Conservation (phyloP, 2,329 filamentous ascomycete genomes). For the Talaromyces sp. region DNA sequence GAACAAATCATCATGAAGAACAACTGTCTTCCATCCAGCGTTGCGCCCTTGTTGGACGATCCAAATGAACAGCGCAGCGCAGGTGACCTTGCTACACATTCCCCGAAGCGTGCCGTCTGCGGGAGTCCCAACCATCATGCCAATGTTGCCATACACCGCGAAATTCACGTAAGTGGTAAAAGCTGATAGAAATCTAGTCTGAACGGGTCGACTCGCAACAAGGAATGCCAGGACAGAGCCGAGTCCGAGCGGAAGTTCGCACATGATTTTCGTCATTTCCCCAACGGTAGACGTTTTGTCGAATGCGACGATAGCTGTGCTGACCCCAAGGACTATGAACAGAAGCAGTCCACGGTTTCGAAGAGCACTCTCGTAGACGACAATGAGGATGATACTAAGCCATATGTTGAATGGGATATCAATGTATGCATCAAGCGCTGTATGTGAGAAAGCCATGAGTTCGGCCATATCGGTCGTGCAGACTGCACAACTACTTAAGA, state of each 20-base stretch:
- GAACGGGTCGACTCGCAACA: not conserved
- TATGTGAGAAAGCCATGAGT: not conserved
- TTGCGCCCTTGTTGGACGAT: slow-evolving; percentile 18
- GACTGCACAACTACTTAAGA: not conserved
- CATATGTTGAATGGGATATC: not conserved
- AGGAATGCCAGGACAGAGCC: not conserved
- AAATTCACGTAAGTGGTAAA: not conserved
- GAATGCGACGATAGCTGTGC: not conserved
- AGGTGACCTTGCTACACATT: slow-evolving; percentile 22
- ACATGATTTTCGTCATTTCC: not conserved
- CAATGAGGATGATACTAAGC: not conserved
- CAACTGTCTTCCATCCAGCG: slow-evolving; percentile 26
- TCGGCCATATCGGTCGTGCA: not conserved
- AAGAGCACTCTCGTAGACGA: not conserved
- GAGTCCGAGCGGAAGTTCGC: not conserved
- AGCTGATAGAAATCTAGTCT: not conserved
- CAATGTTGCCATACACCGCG: slow-evolving; percentile 15
- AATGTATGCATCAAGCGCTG: not conserved
- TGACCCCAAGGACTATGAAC: not conserved
- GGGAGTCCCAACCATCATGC: slow-evolving; percentile 34
- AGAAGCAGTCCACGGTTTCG: not conserved
- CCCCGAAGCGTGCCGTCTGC: slow-evolving; percentile 26
- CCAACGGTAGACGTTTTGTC: not conserved
- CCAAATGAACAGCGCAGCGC: slow-evolving; percentile 8
- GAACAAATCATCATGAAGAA: slow-evolving; percentile 25